Evolutionary conservation across 1,139 yeast genomes (phyloP), one percentile per base, ranked within the genome.

Genomic region (Yamadazyma epiphylla): DNA sequence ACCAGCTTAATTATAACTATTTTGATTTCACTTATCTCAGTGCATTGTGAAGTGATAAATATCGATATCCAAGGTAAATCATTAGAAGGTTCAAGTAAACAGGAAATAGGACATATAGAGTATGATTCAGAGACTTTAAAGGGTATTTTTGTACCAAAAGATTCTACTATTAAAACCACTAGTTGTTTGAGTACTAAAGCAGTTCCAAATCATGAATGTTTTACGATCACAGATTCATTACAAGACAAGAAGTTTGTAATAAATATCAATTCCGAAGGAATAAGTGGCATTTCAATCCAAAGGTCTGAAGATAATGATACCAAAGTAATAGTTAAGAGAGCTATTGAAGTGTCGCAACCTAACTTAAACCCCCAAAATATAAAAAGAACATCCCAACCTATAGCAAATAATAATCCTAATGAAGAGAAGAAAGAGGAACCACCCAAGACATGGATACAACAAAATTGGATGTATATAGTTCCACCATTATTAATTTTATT

Each of bases 391-490:
- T 40, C 5, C 26, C 33, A 20, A 20, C 26, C 22, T 27, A 39
- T 40, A 36, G 37, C 19, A 30, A 33, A 30, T 24, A 39, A 32
- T 26, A 33, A 14, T 26, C 21, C 22, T 28, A 28, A 49, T 26
- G 49, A 43, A 7, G 60, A 55, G 37, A 48, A 52, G 36, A 51
- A 51, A 35, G 54, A 42, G 12, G 53, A 48, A 25, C 53, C 49
- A 5, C 64, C 49, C 15, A 59, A 72, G 31, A 66, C 77, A 2
- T 74, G 71, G 58, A 53, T 74, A 15, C 78, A 73, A 42, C 66
- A 66, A 50, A 64, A 75, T 47, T 74, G 80, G 80, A 56, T 70
- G 57, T 73, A 70, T 45, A 39, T 68, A 15, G 69, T 64, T 2
- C 61, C 66, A 9, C 74, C 76, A 12, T 48, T 70, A 27, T 29